Base-by-base conservation (phyloP, 108 stramenopile species). In the Pseudonitzschia multiseries region DNA sequence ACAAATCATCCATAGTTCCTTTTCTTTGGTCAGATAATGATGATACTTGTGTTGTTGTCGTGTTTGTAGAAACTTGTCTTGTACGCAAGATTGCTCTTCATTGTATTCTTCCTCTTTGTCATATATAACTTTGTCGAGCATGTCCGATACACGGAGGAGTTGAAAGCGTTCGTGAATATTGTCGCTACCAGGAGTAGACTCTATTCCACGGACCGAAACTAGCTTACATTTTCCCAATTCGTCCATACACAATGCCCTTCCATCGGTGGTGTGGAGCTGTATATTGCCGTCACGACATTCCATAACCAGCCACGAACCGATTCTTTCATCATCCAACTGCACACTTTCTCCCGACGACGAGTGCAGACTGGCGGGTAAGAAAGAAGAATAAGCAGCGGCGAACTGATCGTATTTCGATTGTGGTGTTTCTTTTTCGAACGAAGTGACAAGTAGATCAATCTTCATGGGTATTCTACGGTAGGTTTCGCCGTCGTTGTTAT, bases 391-490 rank as follows among this genome's bases (percentile, higher is more conserved):
- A 18, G 12, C 32, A 21, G 0, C 36, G 14, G 36, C 36, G 6
- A 62, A n/a, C 33, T 21, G 32, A 33, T 33, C 10, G 2, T 56
- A 2, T 1, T 56, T 56, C 5, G 17, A 22, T 8, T 31, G 27
- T 14, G 61, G 14, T 40, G 14, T 32, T 29, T 59, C 29, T 59
- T 26, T 31, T 33, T 62, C 32, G 18, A 15, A 40, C 12, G 31
- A 40, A 0, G 31, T 13, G n/a, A 62, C 61, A 12, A 33, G 8
- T 9, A 80, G 71, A 59, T 72, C 36, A 10, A 86, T 79, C 31
- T 74, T 73, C 89, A 91, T 91, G 0, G 86, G 84, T 24, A 91
- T 60, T 69, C 83, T 91, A 12, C 87, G 82, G 57, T 88, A 91
- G 0, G 76, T 85, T 22, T 81, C 79, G 28, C 78, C 78, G 67